A percentile compares a stretch with the other conserved stretches of the same genome.
Evolutionary conservation across 2,329 filamentous ascomycete species (phyloP).

Genomic region (Neonectria hederae): DNA sequence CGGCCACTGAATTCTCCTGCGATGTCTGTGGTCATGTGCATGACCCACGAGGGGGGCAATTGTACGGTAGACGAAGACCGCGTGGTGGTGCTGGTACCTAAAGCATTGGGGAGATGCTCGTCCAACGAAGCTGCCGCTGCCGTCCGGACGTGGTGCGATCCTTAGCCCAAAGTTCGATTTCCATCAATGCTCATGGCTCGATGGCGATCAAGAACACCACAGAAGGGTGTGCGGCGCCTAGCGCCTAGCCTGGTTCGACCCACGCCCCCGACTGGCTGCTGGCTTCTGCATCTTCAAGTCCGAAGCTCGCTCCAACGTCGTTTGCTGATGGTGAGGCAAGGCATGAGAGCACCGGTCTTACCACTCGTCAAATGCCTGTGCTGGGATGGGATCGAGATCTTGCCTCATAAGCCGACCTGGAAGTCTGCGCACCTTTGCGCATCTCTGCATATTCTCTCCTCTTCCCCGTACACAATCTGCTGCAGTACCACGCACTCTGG

Average conservation of each 20-base stretch:
- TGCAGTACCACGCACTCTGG: neutral
- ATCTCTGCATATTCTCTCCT: constrained; percentile 6
- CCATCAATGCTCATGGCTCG: constrained; percentile 39
- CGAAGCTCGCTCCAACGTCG: constrained; percentile 26
- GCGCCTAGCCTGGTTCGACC: constrained; percentile 17
- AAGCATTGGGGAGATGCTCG: constrained; percentile 21
- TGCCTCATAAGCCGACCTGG: constrained; percentile 11
- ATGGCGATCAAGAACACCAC: constrained; percentile 42
- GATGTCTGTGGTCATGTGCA: constrained; percentile 30
- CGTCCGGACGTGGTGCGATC: constrained; percentile 39
- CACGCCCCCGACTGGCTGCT: constrained; percentile 29
- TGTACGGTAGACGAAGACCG: constrained; percentile 25
- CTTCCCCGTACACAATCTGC: neutral
- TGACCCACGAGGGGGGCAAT: constrained; percentile 27
- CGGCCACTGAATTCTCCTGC: constrained; percentile 21
- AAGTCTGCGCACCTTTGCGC: neutral
- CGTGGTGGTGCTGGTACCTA: constrained; percentile 27
- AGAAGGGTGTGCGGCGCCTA: constrained; percentile 29
- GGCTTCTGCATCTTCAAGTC: constrained; percentile 25
- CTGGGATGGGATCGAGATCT: constrained; percentile 44
- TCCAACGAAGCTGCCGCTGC: constrained; percentile 32
- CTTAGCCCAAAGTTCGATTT: constrained; percentile 45
- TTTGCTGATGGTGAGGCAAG: constrained; percentile 26
- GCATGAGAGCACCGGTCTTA: constrained; percentile 28
- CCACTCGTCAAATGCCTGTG: constrained; percentile 28